Evolutionary conservation across 2,329 filamentous ascomycete genomes (phyloP).

Genomic region (Aspergillus jensenii): DNA sequence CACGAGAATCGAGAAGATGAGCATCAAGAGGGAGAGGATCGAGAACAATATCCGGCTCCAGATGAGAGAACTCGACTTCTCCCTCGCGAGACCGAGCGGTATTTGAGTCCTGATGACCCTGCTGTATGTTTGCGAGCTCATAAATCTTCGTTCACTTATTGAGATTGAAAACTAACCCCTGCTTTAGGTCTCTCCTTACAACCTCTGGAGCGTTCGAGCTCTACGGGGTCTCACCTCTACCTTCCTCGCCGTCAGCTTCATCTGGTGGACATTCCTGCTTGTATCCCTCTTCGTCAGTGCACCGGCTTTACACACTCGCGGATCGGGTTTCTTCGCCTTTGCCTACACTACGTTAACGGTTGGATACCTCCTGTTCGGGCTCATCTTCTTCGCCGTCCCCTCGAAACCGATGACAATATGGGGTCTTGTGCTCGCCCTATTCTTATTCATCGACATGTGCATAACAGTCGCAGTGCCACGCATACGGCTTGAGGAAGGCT

Average conservation of each 20-base stretch:
- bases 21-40: slow-evolving; percentile 24
- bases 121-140: slow-evolving; percentile 56
- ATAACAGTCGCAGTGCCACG: slow-evolving; percentile 73
- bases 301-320: slow-evolving; percentile 78
- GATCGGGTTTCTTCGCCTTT: slow-evolving; percentile 91
- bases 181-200: slow-evolving; percentile 76
- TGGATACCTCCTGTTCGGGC: slow-evolving; percentile 70
- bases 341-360: slow-evolving; percentile 77
- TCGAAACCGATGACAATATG: slow-evolving; percentile 76
- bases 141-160: not conserved
- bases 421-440: slow-evolving; percentile 63
- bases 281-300: slow-evolving; percentile 88
- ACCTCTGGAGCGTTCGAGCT: slow-evolving; percentile 85
- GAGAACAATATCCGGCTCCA: slow-evolving; percentile 42
- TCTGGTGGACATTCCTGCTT: slow-evolving; percentile 94
- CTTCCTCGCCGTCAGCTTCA: slow-evolving; percentile 71
- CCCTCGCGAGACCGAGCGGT: slow-evolving; percentile 62
- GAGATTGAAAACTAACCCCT: not conserved
- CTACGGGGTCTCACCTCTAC: slow-evolving; percentile 75
- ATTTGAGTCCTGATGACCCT: slow-evolving; percentile 76
- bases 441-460: slow-evolving; percentile 74
- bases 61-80: slow-evolving; percentile 68
- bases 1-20: slow-evolving; percentile 37
- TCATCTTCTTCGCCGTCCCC: slow-evolving; percentile 86
- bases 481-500: slow-evolving; percentile 80